Evolutionary conservation across 2,329 filamentous ascomycete genomes (phyloP).

Genomic region (Sporothrix schenckii): DNA sequence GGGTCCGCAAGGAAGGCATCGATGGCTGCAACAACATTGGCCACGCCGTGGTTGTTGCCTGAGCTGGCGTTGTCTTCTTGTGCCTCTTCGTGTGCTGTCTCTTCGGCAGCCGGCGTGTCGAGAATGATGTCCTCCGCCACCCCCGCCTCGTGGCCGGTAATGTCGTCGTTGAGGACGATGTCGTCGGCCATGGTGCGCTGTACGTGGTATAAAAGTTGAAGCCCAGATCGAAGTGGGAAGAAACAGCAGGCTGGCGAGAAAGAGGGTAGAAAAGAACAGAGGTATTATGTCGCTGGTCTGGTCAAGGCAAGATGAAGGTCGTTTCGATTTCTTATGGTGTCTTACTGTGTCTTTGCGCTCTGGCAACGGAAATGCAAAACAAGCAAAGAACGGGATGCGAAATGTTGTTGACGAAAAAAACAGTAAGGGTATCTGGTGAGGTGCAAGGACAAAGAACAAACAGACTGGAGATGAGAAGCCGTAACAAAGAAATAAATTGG

Average conservation of each 20-base stretch:
- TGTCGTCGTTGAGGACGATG: constrained; percentile 53
- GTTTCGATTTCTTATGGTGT: neutral
- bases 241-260: neutral
- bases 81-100: neutral
- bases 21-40: constrained; percentile 26
- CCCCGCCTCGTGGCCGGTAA: constrained; percentile 42
- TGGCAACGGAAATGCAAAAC: constrained; percentile 10
- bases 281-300: neutral
- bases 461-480: neutral
- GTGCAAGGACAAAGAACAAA: neutral
- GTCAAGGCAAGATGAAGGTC: neutral
- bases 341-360: neutral
- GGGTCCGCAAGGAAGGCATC: constrained; percentile 26
- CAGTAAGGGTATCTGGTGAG: constrained; percentile 12
- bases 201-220: neutral
- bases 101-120: neutral
- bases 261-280: neutral
- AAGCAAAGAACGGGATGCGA: neutral
- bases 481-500: neutral
- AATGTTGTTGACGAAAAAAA: neutral
- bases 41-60: constrained; percentile 12
- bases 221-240: neutral
- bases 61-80: neutral
- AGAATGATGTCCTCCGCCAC: neutral
- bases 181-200: constrained; percentile 39